phyloP scores from a whole-genome alignment of 768 basidiomycete genomes.

The Tylopilus plumbeoviolaceoides region DNA sequence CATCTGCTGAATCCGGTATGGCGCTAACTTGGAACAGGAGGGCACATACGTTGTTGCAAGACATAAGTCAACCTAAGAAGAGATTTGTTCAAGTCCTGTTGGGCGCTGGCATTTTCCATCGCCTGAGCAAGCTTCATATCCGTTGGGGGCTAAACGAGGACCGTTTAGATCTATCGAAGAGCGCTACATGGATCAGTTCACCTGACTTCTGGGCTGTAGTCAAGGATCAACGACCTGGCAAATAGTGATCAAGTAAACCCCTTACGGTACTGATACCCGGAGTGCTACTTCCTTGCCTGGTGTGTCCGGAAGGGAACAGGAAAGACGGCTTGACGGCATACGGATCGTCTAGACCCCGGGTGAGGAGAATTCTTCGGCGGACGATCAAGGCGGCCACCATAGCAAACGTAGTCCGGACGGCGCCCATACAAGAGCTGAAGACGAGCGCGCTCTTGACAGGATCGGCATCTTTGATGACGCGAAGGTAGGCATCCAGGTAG shows the following conservation, averaged over 20 bases:
- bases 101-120: slow-evolving; percentile 71
- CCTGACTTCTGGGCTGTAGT: slow-evolving; percentile 28
- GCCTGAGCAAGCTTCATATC: slow-evolving; percentile 59
- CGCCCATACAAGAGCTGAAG: slow-evolving; percentile 97
- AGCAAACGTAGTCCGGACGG: slow-evolving; percentile 92
- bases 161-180: slow-evolving; percentile 5
- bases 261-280: slow-evolving; percentile 51
- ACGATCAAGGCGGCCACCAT: slow-evolving; percentile 94
- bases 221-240: slow-evolving; percentile 1
- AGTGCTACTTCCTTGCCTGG: slow-evolving; percentile 19
- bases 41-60: slow-evolving; percentile 64
- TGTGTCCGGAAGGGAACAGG: slow-evolving; percentile 4
- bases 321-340: slow-evolving; percentile 47
- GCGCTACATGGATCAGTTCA: slow-evolving; percentile 7
- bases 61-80: slow-evolving; percentile 76
- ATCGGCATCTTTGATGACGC: slow-evolving; percentile 73
- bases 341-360: slow-evolving; percentile 70
- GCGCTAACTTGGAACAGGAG: neutral
- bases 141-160: slow-evolving; percentile 34
- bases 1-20: neutral
- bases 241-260: neutral
- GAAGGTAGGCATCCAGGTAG: slow-evolving; percentile 91
- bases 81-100: slow-evolving; percentile 75
- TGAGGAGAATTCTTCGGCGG: slow-evolving; percentile 66
- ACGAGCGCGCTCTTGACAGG: slow-evolving; percentile 80